A percentile compares a stretch with the other conserved stretches of the same genome.
Conservation (phyloP, 2,329 filamentous ascomycete species). For the Zymoseptoria ardabiliae region DNA sequence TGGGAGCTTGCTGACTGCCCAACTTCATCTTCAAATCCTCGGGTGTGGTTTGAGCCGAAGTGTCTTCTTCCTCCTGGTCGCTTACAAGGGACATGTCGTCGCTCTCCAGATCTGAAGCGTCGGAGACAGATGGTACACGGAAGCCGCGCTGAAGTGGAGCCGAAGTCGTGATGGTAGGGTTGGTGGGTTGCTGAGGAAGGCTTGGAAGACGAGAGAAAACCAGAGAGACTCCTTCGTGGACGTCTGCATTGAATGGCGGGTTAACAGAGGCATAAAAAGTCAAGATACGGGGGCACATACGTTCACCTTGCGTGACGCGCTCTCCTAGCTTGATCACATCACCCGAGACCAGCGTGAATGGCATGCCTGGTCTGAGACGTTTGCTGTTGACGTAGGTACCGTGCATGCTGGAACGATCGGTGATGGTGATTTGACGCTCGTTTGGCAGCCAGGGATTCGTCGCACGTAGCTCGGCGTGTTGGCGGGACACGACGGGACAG, state of each 20-base stretch:
- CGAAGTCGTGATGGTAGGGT: not conserved
- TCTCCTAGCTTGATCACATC: constrained; percentile 29
- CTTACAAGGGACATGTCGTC: constrained; percentile 13
- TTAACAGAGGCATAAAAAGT: not conserved
- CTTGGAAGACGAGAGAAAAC: constrained; percentile 12
- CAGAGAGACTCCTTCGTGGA: constrained; percentile 23
- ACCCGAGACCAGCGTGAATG: constrained; percentile 16
- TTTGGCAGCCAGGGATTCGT: constrained; percentile 6
- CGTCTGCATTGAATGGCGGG: constrained; percentile 12
- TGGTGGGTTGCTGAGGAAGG: not conserved
- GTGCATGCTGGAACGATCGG: constrained; percentile 27
- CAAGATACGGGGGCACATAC: constrained; percentile 11
- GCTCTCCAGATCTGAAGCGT: constrained; percentile 18
- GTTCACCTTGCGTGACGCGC: constrained; percentile 20
- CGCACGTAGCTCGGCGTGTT: constrained; percentile 27
- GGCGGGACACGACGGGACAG: constrained; percentile 31
- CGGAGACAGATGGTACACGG: constrained; percentile 14
- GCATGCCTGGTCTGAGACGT: constrained; percentile 13
- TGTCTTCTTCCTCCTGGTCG: constrained; percentile 7
- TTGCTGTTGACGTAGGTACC: constrained; percentile 30
- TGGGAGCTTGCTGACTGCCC: constrained; percentile 20
- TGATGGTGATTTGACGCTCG: constrained; percentile 21
- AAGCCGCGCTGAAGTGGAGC: constrained; percentile 12
- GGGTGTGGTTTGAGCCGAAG: constrained; percentile 25
- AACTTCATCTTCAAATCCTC: constrained; percentile 18